Conservation (phyloP, 768 basidiomycete species). For the Hygrocybe punicea region DNA sequence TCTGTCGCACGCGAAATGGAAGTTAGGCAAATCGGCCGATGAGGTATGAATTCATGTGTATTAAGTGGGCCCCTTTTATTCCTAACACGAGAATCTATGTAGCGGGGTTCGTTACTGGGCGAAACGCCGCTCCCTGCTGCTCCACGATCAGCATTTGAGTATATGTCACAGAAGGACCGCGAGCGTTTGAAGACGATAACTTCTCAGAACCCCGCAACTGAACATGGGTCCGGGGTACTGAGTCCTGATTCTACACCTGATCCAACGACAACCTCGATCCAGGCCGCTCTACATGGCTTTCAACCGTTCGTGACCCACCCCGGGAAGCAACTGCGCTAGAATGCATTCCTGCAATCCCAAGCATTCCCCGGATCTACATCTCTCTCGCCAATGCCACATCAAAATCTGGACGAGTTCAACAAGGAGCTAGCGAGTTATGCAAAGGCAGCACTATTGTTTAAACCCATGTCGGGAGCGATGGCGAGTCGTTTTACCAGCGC, state of each 20-base stretch:
- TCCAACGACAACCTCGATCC: slow-evolving; percentile 42
- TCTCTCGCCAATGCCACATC: slow-evolving; percentile 51
- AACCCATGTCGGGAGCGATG: slow-evolving; percentile 90
- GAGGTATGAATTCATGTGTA: slow-evolving; percentile 46
- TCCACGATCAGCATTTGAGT: slow-evolving; percentile 88
- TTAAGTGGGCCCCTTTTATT: not conserved
- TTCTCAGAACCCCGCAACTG: slow-evolving; percentile 28
- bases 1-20: slow-evolving; percentile 50
- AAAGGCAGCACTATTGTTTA: slow-evolving; percentile 84
- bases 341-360: slow-evolving; percentile 74
- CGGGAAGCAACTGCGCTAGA: slow-evolving; percentile 81
- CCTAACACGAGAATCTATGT: not conserved
- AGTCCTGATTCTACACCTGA: slow-evolving; percentile 21
- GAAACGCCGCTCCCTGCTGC: slow-evolving; percentile 69
- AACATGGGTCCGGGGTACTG: slow-evolving; percentile 27
- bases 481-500: slow-evolving; percentile 90
- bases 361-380: slow-evolving; percentile 48
- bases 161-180: slow-evolving; percentile 85
- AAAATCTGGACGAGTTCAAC: slow-evolving; percentile 66
- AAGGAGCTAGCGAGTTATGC: slow-evolving; percentile 85
- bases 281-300: slow-evolving; percentile 85
- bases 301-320: slow-evolving; percentile 80
- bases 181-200: slow-evolving; percentile 73
- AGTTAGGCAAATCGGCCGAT: slow-evolving; percentile 59
- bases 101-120: slow-evolving; percentile 84